Percentiles rank a stretch among this genome's conserved stretches.
These are phyloP conservation scores for Chalciporus pseudorubinellus DNA, from an alignment of 768 basidiomycete species.

Conservation along the genomic window DNA sequence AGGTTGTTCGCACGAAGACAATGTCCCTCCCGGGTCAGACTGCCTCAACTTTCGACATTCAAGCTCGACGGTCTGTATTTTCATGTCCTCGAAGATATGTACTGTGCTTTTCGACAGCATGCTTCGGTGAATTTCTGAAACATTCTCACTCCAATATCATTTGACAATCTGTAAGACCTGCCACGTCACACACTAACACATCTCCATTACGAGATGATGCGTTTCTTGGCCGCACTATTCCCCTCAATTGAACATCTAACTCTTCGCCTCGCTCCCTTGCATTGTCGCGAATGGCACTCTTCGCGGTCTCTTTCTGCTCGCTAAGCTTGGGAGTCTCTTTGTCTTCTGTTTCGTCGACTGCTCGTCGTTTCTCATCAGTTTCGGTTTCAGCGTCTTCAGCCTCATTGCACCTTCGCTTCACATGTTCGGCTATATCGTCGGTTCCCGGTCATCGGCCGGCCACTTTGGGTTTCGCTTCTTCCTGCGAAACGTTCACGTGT, in stretches of 20 bases:
- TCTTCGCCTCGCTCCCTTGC: neutral
- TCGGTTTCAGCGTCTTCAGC: neutral
- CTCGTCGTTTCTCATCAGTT: neutral
- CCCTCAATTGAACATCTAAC: too few species aligned
- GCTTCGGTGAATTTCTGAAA: neutral
- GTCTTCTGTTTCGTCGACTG: neutral
- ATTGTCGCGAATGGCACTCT: neutral
- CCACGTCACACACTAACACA: neutral
- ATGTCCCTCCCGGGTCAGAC: neutral
- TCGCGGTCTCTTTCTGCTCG: neutral
- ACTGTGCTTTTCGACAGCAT: neutral
- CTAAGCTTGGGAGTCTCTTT: neutral
- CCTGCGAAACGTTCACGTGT: neutral
- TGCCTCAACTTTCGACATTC: neutral
- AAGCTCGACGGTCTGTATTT: neutral
- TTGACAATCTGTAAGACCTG: neutral
- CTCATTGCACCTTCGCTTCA: neutral
- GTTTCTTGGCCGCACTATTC: neutral
- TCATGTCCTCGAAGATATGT: too few species aligned
- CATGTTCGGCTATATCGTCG: neutral
- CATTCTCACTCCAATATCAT: neutral
- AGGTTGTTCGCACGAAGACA: conserved; percentile 8
- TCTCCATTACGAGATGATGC: neutral
- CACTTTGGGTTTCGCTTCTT: neutral
- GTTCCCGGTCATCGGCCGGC: neutral